Evolutionary conservation across 2,329 filamentous ascomycete species (phyloP), one percentile per base, ranked within the genome.

Genomic region (Lecanosticta acicola): DNA sequence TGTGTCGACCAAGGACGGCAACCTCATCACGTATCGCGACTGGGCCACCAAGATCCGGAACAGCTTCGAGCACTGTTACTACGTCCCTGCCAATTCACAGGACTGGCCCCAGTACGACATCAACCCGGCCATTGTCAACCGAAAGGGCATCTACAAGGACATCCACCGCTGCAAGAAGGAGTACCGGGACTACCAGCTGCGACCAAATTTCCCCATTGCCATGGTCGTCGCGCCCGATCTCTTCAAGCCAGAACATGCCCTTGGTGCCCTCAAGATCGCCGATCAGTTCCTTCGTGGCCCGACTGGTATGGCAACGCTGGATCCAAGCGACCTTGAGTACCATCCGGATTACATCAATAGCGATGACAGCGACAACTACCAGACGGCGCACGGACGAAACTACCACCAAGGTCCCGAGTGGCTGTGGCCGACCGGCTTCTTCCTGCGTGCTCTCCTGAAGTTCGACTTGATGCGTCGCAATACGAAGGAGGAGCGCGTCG

Each of bases 351-450:
- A 98, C 71, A 82, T 84, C 73, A 98, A 98, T 71, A 86, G 84
- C 56, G 91, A 97, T 61, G 93, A 98, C 68, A 91, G 84, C 49
- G 81, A 80, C 10, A 87, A 97, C 66, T 97, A 96, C 62, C 80
- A 87, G 9, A 97, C 91, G 0, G 82, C 85, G 58, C 97, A 97
- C 69, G 93, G 93, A 40, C 79, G 93, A 46, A 98, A 97, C 69
- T 98, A 98, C 70, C 93, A 98, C 67, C 91, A 97, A 67, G 93
- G 93, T 3, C 94, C 93, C 0, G 93, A 98, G 67, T 98, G 93
- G 93, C 72, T 96, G 18, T 98, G 93, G 93, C 94, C 91, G 0
- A 91, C 88, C 1, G 93, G 93, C 3, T 98, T 89, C 73, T 98
- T 95, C 75, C 75, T 96, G 17, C 83, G 94, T 39, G 93, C 93